Evolutionary conservation across 2,329 filamentous ascomycete genomes (phyloP), one percentile per base, ranked within the genome.

Genomic region (Alternaria consortialis): DNA sequence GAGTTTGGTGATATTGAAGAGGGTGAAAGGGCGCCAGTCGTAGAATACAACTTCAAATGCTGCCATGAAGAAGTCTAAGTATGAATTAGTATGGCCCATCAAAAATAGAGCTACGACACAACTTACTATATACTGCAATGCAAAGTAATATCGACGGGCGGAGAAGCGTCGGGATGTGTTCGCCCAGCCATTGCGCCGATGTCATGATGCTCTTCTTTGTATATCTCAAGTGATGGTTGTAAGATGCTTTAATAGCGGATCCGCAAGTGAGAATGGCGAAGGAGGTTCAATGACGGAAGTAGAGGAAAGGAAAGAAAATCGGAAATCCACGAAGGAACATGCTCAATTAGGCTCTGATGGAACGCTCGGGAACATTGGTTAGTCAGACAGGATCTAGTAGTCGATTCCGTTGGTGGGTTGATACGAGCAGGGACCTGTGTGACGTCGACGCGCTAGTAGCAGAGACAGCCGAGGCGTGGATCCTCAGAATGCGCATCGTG

Each of bases 21-120:
- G 69, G 7, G 70, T 58, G 32, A 62, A 56, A 5, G 75, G 76
- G 27, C 65, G 62, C 56, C 60, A 70, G 11, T 77, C 70, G 23
- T 74, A 13, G 40, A 76, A 71, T 31, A 74, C 54, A 37, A 71
- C 64, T 64, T 78, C 72, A 32, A 78, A 51, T 15, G 77, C 61
- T 6, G 75, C 78, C 70, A 77, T 74, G 25, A 71, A 40, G 55
- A 77, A 78, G 54, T 78, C 77, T 78, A 48, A 20, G 8, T 9
- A 4, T 7, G 2, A 17, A 44, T 64, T 17, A 64, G 57, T 32
- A 11, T n/a, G 8, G 23, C 12, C 5, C 3, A 4, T 3, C n/a
- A 13, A 2, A 4, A 23, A 2, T n/a, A 13, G 20, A 13, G 13
- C 1, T 20, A 7, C 7, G 11, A 42, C 12, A 25, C 23, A 6